Evolutionary conservation across 306 rosid species (phyloP).

Genomic region (Sicyos baderoa): DNA sequence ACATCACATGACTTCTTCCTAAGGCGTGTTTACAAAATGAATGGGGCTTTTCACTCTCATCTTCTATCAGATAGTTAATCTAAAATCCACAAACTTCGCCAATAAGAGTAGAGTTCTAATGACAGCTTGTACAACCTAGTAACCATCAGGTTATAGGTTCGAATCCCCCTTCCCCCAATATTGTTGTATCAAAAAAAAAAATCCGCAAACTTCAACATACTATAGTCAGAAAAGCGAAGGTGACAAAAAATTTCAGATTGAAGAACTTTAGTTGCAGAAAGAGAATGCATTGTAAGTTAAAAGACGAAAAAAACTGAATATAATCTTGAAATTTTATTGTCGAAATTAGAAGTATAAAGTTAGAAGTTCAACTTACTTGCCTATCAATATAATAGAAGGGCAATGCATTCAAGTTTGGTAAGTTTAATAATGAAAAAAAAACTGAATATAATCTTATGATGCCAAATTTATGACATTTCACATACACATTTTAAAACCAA

Average conservation of each 20-base stretch:
- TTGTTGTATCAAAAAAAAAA: too few relatives aligned
- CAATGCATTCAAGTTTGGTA: background rate
- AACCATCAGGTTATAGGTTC: too few relatives aligned
- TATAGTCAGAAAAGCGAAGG: background rate
- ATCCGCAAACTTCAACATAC: background rate
- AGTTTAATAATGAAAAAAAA: background rate
- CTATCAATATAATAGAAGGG: background rate
- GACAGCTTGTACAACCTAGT: too few relatives aligned
- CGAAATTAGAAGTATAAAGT: background rate
- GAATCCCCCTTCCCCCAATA: too few relatives aligned
- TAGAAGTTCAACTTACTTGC: background rate
- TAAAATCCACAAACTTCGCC: constrained; percentile 1
- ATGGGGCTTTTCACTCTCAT: background rate
- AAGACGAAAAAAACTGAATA: too few relatives aligned
- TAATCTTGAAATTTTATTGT: background rate
- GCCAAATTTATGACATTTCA: constrained; percentile 5
- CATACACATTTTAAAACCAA: background rate
- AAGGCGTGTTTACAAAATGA: background rate
- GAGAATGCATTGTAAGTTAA: background rate
- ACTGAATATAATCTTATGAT: constrained; percentile 1
- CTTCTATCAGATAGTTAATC: background rate
- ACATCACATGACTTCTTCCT: background rate
- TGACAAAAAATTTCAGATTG: background rate
- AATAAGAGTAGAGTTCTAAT: too few relatives aligned
- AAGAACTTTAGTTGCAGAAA: background rate